Evolutionary conservation across 208 protist species (phyloP).

Genomic region (Leishmania guyanensis): DNA sequence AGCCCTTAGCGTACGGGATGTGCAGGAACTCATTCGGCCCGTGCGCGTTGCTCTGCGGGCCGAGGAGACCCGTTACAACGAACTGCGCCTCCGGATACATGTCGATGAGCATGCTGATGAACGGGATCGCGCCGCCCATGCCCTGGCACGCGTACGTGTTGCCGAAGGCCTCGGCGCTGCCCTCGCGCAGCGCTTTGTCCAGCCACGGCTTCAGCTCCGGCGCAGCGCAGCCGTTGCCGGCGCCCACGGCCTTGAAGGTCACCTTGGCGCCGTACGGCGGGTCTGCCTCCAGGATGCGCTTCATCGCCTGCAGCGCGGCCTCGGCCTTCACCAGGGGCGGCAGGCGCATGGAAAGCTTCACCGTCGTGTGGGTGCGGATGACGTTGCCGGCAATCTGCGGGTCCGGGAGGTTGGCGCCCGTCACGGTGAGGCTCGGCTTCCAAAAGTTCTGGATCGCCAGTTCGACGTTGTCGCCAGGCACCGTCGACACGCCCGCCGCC

Average conservation of each 20-base stretch:
- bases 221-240: constrained; percentile 87
- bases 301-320: constrained; percentile 48
- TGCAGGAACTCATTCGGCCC: constrained; percentile 96
- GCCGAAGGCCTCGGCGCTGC: constrained; percentile 80
- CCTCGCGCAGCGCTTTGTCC: constrained; percentile 58
- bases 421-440: constrained; percentile 92
- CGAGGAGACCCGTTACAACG: constrained; percentile 93
- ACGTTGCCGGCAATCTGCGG: constrained; percentile 89
- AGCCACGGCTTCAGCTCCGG: constrained; percentile 87
- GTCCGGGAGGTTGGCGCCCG: constrained; percentile 89
- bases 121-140: constrained; percentile 93
- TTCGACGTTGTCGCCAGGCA: constrained; percentile 60
- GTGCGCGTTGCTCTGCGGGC: constrained; percentile 93
- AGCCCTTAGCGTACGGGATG: constrained; percentile 86
- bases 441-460: constrained; percentile 91
- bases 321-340: constrained; percentile 82
- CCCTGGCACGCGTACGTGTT: constrained; percentile 73
- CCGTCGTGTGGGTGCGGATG: constrained; percentile 80
- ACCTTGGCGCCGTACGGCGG: constrained; percentile 94
- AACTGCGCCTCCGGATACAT: constrained; percentile 94
- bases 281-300: constrained; percentile 80
- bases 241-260: constrained; percentile 53
- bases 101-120: constrained; percentile 92
- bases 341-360: constrained; percentile 93
- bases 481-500: constrained; percentile 38